Base-by-base conservation (phyloP, 2,329 filamentous ascomycete species). In the Colletotrichum filicis region DNA sequence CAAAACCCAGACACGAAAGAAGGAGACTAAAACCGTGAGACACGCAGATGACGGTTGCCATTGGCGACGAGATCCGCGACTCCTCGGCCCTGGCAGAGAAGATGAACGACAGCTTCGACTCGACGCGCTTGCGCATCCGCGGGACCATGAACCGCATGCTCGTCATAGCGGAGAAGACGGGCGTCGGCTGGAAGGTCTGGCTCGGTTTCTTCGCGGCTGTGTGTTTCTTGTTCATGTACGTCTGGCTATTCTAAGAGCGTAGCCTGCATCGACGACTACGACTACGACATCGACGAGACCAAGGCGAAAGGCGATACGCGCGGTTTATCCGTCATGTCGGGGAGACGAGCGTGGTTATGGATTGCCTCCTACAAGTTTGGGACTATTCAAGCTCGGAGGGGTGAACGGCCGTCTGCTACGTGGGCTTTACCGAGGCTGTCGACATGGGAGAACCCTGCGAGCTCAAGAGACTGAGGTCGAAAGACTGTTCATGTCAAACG, bases 111-210 rank as follows among this genome's bases (percentile, higher is more conserved):
- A 90, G 91, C 5, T 99, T 98, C 80, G 96, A 98, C 81, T 91
- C 90, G 78, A 97, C 96, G 66, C 88, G 95, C 42, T 85, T 95
- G 65, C 90, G 94, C 75, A 86, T 99, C 74, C 90, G 92, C 57
- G 95, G 96, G 66, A 98, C 97, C 22, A 98, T 99, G 97, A 98
- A 95, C 81, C 89, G 95, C 72, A 99, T 99, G 97, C 85, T 98
- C 76, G 81, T 96, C 66, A 99, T 99, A 97, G 97, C 97, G 5
- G 91, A 98, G 85, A 89, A 92, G 78, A 97, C 95, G 2, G 97
- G 97, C n/a, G 92, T 99, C 11, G 93, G 95, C 79, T 99, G 97
- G 97, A 96, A 91, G 83, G 93, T 95, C 70, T 99, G 97, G 97
- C 82, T 98, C 64, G 88, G 87, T 56, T 99, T 99, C 84, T 98